Evolutionary conservation across 768 basidiomycete species (phyloP).

Genomic region (Mycena belliarum): DNA sequence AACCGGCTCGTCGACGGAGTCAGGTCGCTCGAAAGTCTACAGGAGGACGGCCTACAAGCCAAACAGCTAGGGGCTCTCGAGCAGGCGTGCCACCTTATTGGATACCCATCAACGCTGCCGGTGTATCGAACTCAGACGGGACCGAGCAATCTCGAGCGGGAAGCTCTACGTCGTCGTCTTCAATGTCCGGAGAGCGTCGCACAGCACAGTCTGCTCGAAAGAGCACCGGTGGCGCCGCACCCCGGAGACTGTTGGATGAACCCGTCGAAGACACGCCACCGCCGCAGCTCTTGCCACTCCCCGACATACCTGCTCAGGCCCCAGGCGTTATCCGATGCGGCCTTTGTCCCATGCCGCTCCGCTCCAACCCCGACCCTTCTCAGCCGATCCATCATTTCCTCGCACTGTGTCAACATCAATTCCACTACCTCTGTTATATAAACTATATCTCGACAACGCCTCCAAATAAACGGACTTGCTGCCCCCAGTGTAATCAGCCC

Average conservation of each 20-base stretch:
- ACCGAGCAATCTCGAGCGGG: not conserved
- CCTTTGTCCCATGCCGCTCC: slow-evolving; percentile 2
- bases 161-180: not conserved
- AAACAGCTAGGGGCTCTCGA: not conserved
- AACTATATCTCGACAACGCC: not conserved
- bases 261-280: not conserved
- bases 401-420: slow-evolving; percentile 9
- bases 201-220: not conserved
- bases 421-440: slow-evolving; percentile 13
- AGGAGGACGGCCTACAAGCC: slow-evolving; percentile 6
- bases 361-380: not conserved
- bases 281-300: not conserved
- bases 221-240: not conserved
- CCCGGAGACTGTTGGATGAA: not conserved
- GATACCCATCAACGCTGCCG: not conserved
- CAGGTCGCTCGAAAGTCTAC: slow-evolving; percentile 21
- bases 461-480: not conserved
- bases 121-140: not conserved
- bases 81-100: not conserved
- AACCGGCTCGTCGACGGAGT: not conserved
- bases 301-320: not conserved
- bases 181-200: not conserved
- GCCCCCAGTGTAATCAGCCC: slow-evolving; percentile 7
- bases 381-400: slow-evolving; percentile 5
- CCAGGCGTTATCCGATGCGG: not conserved